Conservation (phyloP, 805 yeast genomes). For the Cyberlindnera subsufficiens region DNA sequence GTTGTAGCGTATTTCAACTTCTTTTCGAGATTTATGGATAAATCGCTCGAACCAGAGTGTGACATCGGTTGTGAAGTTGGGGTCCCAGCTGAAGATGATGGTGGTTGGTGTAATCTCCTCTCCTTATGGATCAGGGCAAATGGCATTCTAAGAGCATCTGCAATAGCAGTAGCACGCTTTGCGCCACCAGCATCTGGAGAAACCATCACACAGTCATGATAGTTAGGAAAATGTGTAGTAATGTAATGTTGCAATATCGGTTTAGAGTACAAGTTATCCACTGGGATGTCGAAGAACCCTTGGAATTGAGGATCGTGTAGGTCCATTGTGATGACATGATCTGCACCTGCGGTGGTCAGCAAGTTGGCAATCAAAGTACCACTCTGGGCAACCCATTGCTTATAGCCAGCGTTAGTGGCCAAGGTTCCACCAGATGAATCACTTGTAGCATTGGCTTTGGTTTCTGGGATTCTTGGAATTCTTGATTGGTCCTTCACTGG, state of each 20-base stretch:
- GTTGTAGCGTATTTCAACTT: conserved; percentile 61
- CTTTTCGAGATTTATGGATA: conserved; percentile 8
- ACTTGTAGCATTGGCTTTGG: conserved; percentile 13
- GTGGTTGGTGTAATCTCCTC: conserved; percentile 46
- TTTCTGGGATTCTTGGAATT: conserved; percentile 30
- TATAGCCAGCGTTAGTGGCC: conserved; percentile 58
- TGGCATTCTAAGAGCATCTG: conserved; percentile 81
- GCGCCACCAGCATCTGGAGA: conserved; percentile 99
- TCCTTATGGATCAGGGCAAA: conserved; percentile 97
- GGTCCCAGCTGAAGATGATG: conserved; percentile 21
- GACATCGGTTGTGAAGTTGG: conserved; percentile 15
- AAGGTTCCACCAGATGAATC: conserved; percentile 8
- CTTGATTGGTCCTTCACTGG: not conserved
- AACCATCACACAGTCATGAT: conserved; percentile 80
- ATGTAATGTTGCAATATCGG: conserved; percentile 87
- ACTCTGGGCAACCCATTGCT: conserved; percentile 93
- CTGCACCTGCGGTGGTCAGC: conserved; percentile 89
- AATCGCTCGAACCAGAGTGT: conserved; percentile 3
- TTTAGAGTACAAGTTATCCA: conserved; percentile 85
- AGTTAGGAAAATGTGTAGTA: conserved; percentile 67
- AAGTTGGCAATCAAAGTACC: conserved; percentile 89
- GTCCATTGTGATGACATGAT: conserved; percentile 96
- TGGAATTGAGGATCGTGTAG: conserved; percentile 97
- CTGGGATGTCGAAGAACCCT: conserved; percentile 95
- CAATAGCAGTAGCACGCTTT: conserved; percentile 89